Evolutionary conservation across 2,329 filamentous ascomycete species (phyloP).

Genomic region (Fusarium sp.): DNA sequence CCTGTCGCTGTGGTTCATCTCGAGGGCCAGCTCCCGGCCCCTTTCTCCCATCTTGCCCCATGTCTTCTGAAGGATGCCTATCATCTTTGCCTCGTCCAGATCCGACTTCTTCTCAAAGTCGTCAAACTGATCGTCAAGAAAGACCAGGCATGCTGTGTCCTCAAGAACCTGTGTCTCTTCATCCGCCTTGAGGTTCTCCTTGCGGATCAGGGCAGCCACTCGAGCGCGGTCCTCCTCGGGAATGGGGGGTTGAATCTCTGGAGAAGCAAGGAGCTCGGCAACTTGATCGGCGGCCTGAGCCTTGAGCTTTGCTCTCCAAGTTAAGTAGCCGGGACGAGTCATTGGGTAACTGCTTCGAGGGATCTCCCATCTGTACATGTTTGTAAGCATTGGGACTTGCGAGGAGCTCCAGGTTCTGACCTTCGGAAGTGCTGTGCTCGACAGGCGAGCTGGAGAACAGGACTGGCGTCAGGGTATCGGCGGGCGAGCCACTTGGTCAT

Average conservation of each 20-base stretch:
- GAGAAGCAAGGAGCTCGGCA: slow-evolving; percentile 63
- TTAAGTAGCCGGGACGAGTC: slow-evolving; percentile 79
- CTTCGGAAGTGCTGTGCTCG: slow-evolving; percentile 86
- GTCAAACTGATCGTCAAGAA: slow-evolving; percentile 88
- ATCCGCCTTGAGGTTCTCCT: slow-evolving; percentile 73
- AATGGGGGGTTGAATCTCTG: slow-evolving; percentile 52
- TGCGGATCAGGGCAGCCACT: slow-evolving; percentile 78
- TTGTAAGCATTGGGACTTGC: not conserved
- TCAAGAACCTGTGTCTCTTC: slow-evolving; percentile 79
- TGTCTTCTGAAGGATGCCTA: slow-evolving; percentile 76
- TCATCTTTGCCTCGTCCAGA: slow-evolving; percentile 79
- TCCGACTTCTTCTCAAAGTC: slow-evolving; percentile 75
- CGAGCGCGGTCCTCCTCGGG: slow-evolving; percentile 64
- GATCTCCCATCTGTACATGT: slow-evolving; percentile 73
- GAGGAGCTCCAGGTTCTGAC: slow-evolving; percentile 40
- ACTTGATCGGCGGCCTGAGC: slow-evolving; percentile 67
- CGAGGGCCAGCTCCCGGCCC: slow-evolving; percentile 72
- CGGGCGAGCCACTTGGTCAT: slow-evolving; percentile 79
- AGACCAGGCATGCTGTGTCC: slow-evolving; percentile 88
- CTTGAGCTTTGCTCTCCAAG: slow-evolving; percentile 81
- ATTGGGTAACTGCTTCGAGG: slow-evolving; percentile 78
- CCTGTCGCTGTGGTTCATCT: slow-evolving; percentile 71
- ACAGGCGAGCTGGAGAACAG: slow-evolving; percentile 77
- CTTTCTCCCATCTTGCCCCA: slow-evolving; percentile 78
- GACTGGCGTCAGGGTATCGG: slow-evolving; percentile 70